These are phyloP conservation scores for Wickerhamomyces chaumierensis DNA, from an alignment of 805 yeast genomes.

Conservation along the genomic window DNA sequence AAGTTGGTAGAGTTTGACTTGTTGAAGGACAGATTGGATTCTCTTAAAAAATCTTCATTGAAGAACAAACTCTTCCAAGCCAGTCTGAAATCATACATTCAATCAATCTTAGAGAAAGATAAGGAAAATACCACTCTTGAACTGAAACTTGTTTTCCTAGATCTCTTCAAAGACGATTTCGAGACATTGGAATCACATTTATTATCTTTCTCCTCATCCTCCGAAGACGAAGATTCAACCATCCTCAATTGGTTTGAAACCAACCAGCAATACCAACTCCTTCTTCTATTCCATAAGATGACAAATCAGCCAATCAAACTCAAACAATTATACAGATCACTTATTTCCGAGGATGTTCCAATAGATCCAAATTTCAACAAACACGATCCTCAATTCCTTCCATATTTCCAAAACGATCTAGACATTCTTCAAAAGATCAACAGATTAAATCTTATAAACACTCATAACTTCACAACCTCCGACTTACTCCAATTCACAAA, in stretches of 20 bases:
- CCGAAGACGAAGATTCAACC: no score
- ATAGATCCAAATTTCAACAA: background rate
- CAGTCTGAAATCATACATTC: background rate
- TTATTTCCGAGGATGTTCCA: background rate
- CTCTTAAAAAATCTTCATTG: background rate
- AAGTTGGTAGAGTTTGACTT: background rate
- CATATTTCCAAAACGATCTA: background rate
- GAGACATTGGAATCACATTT: background rate
- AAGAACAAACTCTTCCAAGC: background rate
- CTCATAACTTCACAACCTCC: background rate
- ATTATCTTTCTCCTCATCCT: background rate
- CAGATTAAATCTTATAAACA: background rate
- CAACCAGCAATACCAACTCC: background rate
- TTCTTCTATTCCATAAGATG: background rate
- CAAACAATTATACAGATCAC: no score
- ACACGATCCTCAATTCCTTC: background rate
- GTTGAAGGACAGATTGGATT: background rate
- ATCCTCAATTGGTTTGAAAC: background rate
- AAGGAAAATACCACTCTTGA: background rate
- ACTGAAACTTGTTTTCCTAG: background rate
- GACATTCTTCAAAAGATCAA: background rate
- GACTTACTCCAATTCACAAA: no score
- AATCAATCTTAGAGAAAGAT: background rate
- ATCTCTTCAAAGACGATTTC: background rate
- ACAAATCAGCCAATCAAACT: background rate